A percentile compares a stretch with the other conserved stretches of the same genome.
phyloP scores from a whole-genome alignment of 148 eudicot genomes.

The Nepenthes gracilis region DNA sequence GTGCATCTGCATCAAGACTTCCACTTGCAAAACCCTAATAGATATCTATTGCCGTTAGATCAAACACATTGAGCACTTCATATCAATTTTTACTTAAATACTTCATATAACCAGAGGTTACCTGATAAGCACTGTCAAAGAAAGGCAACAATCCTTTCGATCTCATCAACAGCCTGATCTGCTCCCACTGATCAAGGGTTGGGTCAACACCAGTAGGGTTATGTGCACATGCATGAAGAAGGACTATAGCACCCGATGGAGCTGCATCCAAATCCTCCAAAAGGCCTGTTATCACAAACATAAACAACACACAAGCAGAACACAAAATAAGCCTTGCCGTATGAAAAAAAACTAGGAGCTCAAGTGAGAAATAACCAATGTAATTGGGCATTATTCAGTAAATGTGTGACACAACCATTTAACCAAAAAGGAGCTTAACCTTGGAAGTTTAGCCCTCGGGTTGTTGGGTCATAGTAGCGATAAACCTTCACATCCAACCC shows the following conservation, averaged over 20 bases:
- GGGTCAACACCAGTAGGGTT: conserved; percentile 59
- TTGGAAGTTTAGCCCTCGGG: conserved; percentile 79
- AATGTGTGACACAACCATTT: too few species aligned
- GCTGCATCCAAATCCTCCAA: conserved; percentile 88
- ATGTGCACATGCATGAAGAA: conserved; percentile 60
- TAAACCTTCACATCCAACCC: conserved; percentile 73
- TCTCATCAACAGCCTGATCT: conserved; percentile 72
- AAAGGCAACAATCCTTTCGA: conserved; percentile 63
- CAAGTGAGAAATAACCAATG: too few species aligned
- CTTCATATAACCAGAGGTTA: conserved; percentile 2
- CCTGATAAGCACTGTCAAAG: conserved; percentile 60
- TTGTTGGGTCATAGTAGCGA: conserved; percentile 85
- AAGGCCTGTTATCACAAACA: conserved; percentile 41
- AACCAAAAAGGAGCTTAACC: conserved; percentile 22
- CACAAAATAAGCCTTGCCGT: background rate
- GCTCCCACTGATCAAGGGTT: conserved; percentile 42
- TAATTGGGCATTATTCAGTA: too few species aligned
- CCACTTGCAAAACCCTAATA: conserved; percentile 52
- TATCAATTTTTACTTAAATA: background rate
- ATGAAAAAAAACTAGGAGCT: conserved; percentile 1
- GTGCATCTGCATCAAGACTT: conserved; percentile 39
- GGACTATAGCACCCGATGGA: conserved; percentile 85
- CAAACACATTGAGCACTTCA: background rate
- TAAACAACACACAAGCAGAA: conserved; percentile 3
- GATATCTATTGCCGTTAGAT: conserved; percentile 3